Conservation (phyloP, 495 filamentous ascomycete species). For the Trichodelitschia bisporula region DNA sequence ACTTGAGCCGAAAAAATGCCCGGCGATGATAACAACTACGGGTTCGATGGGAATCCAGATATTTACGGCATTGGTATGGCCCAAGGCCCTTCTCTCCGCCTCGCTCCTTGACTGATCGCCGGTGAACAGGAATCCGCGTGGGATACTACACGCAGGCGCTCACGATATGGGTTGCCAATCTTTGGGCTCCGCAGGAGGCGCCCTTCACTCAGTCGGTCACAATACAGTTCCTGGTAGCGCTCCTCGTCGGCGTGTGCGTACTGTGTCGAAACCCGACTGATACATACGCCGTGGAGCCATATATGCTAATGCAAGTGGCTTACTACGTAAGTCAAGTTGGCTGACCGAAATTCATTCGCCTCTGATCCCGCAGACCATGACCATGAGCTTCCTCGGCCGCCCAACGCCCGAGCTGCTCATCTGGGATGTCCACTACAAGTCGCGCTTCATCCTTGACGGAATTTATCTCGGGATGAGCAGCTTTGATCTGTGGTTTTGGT, state of each 20-base stretch:
- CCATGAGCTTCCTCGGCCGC: no score
- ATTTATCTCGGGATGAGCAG: neutral
- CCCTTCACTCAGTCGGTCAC: constrained; percentile 2
- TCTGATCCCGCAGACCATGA: no score
- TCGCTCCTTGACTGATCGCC: no score
- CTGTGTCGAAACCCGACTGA: neutral
- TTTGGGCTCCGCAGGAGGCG: constrained; percentile 1
- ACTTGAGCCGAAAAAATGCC: no score
- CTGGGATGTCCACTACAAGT: no score
- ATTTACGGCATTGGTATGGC: constrained; percentile 4
- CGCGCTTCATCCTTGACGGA: no score
- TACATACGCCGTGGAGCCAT: constrained; percentile 3
- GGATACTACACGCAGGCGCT: constrained; percentile 4
- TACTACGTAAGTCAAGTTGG: no score
- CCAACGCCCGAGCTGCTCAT: no score
- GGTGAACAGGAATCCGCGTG: no score
- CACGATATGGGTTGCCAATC: constrained; percentile 2
- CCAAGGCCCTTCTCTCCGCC: no score
- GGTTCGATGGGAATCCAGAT: constrained; percentile 3
- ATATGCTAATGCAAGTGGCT: constrained; percentile 1
- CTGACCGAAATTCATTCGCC: no score
- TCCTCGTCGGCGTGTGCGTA: constrained; percentile 1
- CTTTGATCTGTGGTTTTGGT: neutral
- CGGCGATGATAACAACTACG: no score
- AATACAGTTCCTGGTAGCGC: constrained; percentile 1